phyloP scores from a whole-genome alignment of 1,284 basidiomycete genomes.

The Trametes versicolor region DNA sequence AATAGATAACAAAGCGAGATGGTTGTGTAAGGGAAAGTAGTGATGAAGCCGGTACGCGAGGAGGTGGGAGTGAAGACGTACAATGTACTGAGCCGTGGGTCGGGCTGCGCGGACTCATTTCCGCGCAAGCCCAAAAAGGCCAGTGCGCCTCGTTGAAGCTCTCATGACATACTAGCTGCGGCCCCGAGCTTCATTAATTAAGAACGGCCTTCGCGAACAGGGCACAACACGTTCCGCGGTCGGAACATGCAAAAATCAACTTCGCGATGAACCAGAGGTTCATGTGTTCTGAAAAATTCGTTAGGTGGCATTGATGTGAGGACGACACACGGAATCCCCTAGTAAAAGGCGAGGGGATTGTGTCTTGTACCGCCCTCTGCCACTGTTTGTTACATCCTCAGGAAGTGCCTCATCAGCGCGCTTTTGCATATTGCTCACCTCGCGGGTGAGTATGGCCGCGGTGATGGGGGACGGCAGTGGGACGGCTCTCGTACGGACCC shows the following conservation, averaged over 20 bases:
- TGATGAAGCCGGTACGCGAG: not conserved
- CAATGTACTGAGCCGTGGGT: not conserved
- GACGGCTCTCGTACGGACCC: not conserved
- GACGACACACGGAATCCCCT: slow-evolving; percentile 68
- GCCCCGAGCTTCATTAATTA: no score
- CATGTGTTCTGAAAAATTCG: slow-evolving; percentile 61
- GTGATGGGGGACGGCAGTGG: slow-evolving; percentile 28
- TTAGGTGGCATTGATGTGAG: slow-evolving; percentile 53
- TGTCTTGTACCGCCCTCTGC: slow-evolving; percentile 62
- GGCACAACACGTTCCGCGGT: not conserved
- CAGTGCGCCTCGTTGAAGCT: not conserved
- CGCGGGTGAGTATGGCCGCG: slow-evolving; percentile 38
- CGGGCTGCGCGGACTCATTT: not conserved
- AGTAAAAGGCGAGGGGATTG: slow-evolving; percentile 77
- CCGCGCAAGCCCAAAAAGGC: not conserved
- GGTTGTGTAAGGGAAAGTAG: not conserved
- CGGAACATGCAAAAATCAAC: not conserved
- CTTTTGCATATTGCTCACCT: slow-evolving; percentile 45
- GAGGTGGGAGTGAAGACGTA: slow-evolving; percentile 5
- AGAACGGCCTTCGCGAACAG: not conserved
- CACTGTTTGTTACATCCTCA: slow-evolving; percentile 38
- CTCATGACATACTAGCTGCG: no score
- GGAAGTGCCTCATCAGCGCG: not conserved
- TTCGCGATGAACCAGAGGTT: slow-evolving; percentile 39
- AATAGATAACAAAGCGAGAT: slow-evolving; percentile 10